Evolutionary conservation across 2,329 filamentous ascomycete genomes (phyloP).

Genomic region (Cyphellophora europaea): DNA sequence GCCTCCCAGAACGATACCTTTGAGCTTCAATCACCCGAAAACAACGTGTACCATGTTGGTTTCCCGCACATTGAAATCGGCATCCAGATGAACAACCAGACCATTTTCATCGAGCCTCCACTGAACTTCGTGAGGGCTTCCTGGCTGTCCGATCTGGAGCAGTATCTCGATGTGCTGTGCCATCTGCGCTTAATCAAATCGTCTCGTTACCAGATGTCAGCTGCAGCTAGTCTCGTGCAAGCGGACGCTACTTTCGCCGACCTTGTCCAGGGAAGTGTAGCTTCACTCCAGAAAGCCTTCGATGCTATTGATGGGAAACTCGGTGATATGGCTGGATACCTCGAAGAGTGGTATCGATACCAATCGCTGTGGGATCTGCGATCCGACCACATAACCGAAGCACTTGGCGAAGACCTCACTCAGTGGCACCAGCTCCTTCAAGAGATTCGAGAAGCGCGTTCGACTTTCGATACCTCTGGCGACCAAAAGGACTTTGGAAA

Average conservation of each 20-base stretch:
- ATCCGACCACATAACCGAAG: slow-evolving; percentile 88
- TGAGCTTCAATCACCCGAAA: slow-evolving; percentile 13
- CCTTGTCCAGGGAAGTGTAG: slow-evolving; percentile 73
- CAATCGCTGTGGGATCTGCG: slow-evolving; percentile 98
- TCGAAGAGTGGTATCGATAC: slow-evolving; percentile 97
- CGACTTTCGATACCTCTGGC: slow-evolving; percentile 95
- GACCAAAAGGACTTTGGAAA: slow-evolving; percentile 88
- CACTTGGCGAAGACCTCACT: slow-evolving; percentile 80
- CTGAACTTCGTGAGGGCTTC: slow-evolving; percentile 83
- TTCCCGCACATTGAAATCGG: slow-evolving; percentile 63
- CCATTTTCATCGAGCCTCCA: slow-evolving; percentile 92
- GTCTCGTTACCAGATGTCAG: slow-evolving; percentile 84
- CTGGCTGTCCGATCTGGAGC: slow-evolving; percentile 87
- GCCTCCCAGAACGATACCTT: slow-evolving; percentile 18
- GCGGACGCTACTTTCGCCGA: slow-evolving; percentile 69
- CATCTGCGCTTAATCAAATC: slow-evolving; percentile 91
- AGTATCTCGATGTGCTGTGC: slow-evolving; percentile 88
- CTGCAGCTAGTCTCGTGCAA: slow-evolving; percentile 50
- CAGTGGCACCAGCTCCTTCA: slow-evolving; percentile 94
- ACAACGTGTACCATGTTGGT: slow-evolving; percentile 27
- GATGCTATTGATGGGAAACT: slow-evolving; percentile 75
- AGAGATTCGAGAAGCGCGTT: slow-evolving; percentile 88
- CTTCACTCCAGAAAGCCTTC: slow-evolving; percentile 71
- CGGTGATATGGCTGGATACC: slow-evolving; percentile 68
- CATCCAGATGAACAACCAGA: slow-evolving; percentile 94